phyloP scores from a whole-genome alignment of 306 rosid species.

The Cyamopsis tetragonoloba region DNA sequence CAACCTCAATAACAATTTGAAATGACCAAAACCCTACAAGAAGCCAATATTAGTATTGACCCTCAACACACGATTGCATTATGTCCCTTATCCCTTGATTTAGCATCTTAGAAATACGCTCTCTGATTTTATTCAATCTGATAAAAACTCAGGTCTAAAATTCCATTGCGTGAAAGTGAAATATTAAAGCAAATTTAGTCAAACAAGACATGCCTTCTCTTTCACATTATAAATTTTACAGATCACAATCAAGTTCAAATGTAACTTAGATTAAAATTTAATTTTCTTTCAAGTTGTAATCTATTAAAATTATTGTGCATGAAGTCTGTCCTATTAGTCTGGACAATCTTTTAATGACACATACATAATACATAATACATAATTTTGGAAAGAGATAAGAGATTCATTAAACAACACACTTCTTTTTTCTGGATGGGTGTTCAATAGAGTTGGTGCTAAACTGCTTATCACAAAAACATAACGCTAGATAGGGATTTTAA shows the following conservation, averaged over 20 bases:
- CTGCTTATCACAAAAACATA: slow-evolving; percentile 1
- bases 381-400: not conserved
- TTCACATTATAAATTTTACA: not conserved
- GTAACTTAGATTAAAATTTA: not conserved
- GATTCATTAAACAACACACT: not conserved
- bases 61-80: not conserved
- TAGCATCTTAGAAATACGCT: slow-evolving; percentile 5
- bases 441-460: not conserved
- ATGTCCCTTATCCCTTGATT: not conserved
- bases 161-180: slow-evolving; percentile 3
- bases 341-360: not conserved
- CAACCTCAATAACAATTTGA: slow-evolving; percentile 9
- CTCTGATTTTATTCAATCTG: not conserved
- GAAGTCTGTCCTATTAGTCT: not conserved
- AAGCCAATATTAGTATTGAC: not conserved
- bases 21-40: not conserved
- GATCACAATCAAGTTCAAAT: not conserved
- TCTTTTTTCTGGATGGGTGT: not conserved
- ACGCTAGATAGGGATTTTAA: not conserved
- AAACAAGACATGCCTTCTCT: not conserved
- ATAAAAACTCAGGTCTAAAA: slow-evolving; percentile 14
- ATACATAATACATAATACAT: not conserved
- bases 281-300: not conserved
- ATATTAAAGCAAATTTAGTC: slow-evolving; percentile 1
- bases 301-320: not conserved